phyloP scores from a whole-genome alignment of 768 basidiomycete genomes.

The Tylopilus sp. region DNA sequence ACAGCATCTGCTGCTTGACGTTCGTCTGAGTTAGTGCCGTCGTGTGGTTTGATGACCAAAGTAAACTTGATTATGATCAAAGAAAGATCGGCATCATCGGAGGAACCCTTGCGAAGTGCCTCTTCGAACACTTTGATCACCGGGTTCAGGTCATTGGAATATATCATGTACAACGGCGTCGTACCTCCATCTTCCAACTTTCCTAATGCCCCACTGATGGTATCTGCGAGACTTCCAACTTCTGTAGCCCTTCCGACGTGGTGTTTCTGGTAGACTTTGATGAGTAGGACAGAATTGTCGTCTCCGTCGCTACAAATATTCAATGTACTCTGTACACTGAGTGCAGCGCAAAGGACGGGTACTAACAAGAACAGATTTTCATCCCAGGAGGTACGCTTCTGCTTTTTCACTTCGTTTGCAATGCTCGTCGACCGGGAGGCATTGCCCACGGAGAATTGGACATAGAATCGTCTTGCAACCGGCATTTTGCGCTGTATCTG shows the following conservation, averaged over 20 bases:
- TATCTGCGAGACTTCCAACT: background rate
- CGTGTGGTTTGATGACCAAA: background rate
- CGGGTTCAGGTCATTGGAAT: background rate
- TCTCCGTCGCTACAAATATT: too few relatives aligned
- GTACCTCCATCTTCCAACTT: too few relatives aligned
- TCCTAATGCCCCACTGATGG: too few relatives aligned
- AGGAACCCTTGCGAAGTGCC: too few relatives aligned
- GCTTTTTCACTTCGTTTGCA: background rate
- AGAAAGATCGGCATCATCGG: background rate
- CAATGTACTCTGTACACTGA: too few relatives aligned
- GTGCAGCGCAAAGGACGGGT: background rate
- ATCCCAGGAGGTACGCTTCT: background rate
- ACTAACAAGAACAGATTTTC: background rate
- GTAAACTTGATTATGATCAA: background rate
- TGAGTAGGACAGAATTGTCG: background rate
- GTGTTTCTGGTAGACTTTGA: background rate
- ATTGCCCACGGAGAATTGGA: background rate
- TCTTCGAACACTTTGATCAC: too few relatives aligned
- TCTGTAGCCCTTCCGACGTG: background rate
- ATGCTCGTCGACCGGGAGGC: background rate
- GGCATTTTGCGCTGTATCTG: too few relatives aligned
- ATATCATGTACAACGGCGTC: too few relatives aligned
- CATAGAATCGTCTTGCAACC: too few relatives aligned
- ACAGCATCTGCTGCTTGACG: background rate
- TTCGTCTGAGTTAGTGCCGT: background rate